Conservation (phyloP, 169 alveolate genomes). For the Theileria orientalis region DNA sequence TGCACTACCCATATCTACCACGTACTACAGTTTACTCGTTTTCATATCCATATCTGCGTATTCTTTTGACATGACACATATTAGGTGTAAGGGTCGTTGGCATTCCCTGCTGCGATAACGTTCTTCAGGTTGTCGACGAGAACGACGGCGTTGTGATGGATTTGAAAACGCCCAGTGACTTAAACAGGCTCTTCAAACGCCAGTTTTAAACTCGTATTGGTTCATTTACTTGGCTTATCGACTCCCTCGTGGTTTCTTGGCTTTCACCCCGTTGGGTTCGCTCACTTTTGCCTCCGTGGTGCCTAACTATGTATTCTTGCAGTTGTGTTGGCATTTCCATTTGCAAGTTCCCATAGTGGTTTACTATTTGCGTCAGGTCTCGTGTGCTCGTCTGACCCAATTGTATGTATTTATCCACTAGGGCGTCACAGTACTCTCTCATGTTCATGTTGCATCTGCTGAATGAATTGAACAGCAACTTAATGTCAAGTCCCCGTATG, state of each 20-base stretch:
- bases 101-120: neutral
- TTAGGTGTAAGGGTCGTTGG: slow-evolving; percentile 9
- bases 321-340: neutral
- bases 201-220: neutral
- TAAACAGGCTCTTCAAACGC: neutral
- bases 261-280: neutral
- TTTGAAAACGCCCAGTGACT: neutral
- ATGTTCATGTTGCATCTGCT: neutral
- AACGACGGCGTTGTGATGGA: neutral
- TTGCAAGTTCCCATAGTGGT: neutral
- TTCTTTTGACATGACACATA: neutral
- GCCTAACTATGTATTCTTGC: neutral
- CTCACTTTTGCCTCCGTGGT: too few relatives aligned
- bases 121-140: neutral
- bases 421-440: neutral
- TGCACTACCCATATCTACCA: neutral
- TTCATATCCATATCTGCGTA: neutral
- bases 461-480: neutral
- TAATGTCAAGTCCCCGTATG: neutral
- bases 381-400: neutral
- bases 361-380: neutral
- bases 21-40: neutral
- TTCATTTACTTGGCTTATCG: neutral
- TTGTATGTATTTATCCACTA: neutral
- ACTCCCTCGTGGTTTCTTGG: neutral